Conservation (phyloP, 768 basidiomycete species). For the Pluteus cervinus region DNA sequence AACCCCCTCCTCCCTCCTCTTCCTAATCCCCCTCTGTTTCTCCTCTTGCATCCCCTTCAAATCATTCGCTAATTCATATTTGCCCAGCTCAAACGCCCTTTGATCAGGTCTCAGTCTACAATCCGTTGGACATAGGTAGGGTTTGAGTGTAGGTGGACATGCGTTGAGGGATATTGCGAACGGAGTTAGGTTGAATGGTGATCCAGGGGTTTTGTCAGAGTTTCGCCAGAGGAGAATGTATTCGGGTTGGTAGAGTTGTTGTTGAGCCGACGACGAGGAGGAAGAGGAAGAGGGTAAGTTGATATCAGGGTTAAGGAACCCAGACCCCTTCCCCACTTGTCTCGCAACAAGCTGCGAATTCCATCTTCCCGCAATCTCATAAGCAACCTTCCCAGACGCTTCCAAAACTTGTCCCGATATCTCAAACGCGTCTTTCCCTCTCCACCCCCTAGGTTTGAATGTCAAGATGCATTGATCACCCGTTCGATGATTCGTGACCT, state of each 20-base stretch:
- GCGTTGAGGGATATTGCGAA: constrained; percentile 92
- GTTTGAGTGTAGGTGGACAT: constrained; percentile 67
- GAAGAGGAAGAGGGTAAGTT: too few relatives aligned
- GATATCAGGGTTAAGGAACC: constrained; percentile 69
- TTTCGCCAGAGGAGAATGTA: constrained; percentile 92
- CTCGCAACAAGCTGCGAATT: constrained; percentile 91
- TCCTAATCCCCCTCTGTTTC: constrained; percentile 67
- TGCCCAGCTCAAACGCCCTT: constrained; percentile 86
- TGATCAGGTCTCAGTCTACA: constrained; percentile 92
- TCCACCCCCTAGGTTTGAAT: constrained; percentile 96
- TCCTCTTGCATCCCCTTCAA: constrained; percentile 82
- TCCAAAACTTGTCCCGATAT: constrained; percentile 83
- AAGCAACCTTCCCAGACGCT: constrained; percentile 53
- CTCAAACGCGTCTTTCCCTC: constrained; percentile 87
- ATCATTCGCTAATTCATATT: constrained; percentile 77
- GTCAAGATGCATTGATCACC: constrained; percentile 82
- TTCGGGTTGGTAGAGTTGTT: constrained; percentile 48
- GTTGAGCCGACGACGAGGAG: constrained; percentile 38
- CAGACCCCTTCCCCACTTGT: constrained; percentile 49
- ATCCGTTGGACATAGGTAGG: constrained; percentile 83
- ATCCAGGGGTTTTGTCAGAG: constrained; percentile 66
- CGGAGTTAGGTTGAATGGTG: constrained; percentile 94
- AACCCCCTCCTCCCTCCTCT: constrained; percentile 68
- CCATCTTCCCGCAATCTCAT: constrained; percentile 95
- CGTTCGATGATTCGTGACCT: constrained; percentile 88